Conservation (phyloP, 2,329 filamentous ascomycete genomes). For the Tolypocladium capitatum region DNA sequence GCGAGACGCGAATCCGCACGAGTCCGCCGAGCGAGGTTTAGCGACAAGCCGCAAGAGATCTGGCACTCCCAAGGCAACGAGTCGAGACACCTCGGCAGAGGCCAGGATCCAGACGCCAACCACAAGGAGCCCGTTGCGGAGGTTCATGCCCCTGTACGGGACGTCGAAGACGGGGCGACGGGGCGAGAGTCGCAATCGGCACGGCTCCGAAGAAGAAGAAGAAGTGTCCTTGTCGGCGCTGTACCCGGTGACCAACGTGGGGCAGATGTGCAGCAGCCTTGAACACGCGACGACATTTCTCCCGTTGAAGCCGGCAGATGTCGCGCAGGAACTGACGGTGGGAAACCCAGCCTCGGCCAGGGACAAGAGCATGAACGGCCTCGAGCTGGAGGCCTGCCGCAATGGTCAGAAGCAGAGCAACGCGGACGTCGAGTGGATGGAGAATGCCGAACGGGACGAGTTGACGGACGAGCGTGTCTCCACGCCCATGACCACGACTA, state of each 20-base stretch:
- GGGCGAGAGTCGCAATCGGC: neutral
- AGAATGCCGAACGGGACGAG: slow-evolving; percentile 9
- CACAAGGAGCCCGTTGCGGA: neutral
- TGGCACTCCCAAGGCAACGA: neutral
- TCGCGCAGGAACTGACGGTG: neutral
- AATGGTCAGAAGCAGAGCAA: neutral
- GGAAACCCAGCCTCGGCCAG: neutral
- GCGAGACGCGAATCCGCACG: neutral
- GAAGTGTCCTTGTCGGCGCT: neutral
- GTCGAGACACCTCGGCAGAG: neutral
- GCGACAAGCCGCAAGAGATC: neutral
- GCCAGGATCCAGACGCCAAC: neutral
- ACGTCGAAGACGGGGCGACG: neutral
- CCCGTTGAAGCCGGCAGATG: neutral
- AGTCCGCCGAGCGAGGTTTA: neutral
- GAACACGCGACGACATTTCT: neutral
- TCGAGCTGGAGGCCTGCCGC: too few species aligned
- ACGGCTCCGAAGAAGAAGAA: neutral
- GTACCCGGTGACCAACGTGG: neutral
- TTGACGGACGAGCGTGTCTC: slow-evolving; percentile 26
- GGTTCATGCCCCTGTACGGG: neutral
- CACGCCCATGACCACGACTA: slow-evolving; percentile 52
- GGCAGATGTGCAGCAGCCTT: neutral
- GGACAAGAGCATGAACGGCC: neutral
- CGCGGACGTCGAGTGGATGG: slow-evolving; percentile 8